These are phyloP conservation scores for Fusarium siculi DNA, from an alignment of 2,329 filamentous ascomycete genomes.

Conservation along the genomic window DNA sequence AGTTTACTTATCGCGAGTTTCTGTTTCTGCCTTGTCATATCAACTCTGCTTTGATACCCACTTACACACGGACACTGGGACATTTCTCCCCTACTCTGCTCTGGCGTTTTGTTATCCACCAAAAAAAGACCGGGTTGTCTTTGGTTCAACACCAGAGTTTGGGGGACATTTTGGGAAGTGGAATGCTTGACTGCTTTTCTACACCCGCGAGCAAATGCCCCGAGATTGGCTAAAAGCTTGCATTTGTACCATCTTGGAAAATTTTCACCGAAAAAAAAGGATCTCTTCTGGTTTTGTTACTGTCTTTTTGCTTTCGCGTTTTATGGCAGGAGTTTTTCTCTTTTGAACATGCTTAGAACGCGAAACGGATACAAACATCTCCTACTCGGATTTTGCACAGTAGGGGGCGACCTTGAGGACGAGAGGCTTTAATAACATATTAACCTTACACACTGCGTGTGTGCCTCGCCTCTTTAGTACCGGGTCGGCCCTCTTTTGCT, in stretches of 20 bases:
- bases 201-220: constrained; percentile 37
- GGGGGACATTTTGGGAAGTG: constrained; percentile 24
- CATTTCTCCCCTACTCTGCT: constrained; percentile 23
- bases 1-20: constrained; percentile 20
- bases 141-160: constrained; percentile 31
- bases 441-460: constrained; percentile 30
- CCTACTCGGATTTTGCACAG: constrained; percentile 28
- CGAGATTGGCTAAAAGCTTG: constrained; percentile 33
- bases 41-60: constrained; percentile 43
- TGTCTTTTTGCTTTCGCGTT: constrained; percentile 35
- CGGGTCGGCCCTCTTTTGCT: constrained; percentile 10
- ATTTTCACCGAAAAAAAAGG: constrained; percentile 34
- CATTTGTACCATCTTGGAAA: constrained; percentile 36
- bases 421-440: constrained; percentile 9
- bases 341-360: constrained; percentile 39
- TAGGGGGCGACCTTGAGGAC: not conserved
- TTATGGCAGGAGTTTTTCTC: constrained; percentile 35
- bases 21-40: constrained; percentile 35
- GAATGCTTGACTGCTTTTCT: constrained; percentile 36
- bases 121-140: constrained; percentile 31
- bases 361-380: constrained; percentile 39
- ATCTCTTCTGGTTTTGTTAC: constrained; percentile 26
- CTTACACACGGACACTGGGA: constrained; percentile 30
- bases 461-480: constrained; percentile 26
- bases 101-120: constrained; percentile 38